Base-by-base conservation (phyloP, 768 basidiomycete genomes). In the Suillus spraguei region DNA sequence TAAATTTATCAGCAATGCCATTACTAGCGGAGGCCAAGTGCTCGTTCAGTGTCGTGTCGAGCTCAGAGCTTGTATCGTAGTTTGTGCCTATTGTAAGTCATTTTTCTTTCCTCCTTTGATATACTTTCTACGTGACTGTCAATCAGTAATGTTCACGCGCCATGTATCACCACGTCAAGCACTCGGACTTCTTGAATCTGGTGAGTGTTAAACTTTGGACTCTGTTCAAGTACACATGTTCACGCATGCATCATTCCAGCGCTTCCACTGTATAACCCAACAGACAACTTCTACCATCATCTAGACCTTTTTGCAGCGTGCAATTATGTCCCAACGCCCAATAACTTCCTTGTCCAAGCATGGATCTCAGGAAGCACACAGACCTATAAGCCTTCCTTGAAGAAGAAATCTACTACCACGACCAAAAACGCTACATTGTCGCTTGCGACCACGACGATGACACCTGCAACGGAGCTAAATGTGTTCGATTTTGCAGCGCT, bases 41-140 rank as follows among this genome's bases (percentile, higher is more conserved):
- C 82, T 89, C 28, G 80, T 89, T 24, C 81, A 87, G 71, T 86
- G 79, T 41, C 73, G 76, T 14, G 76, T 79, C n/a, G 87, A 88
- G 63, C 78, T 81, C 11, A 79, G 82, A 54, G 85, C 85, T 20
- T 86, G 84, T 67, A 77, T 81, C 38, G 81, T 81, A 35, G 82
- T 77, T 39, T 85, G 81, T 63, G 84, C 85, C 41, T 85, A 82
- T 71, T 68, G 86, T 86, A 68, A 71, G 85, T 63, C 7, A 17
- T 32, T 60, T n/a, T 6, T 33, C 17, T 22, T 14, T 60, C 38
- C 35, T 22, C 16, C 38, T 28, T 53, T 24, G n/a, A 8, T 33
- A 22, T 36, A 2, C 41, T n/a, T 14, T 20, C 61, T 35, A 8
- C 46, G 59, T 41, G 33, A 20, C 58, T 63, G 6, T 62, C 56